Conservation (phyloP, 495 filamentous ascomycete genomes). For the Talaromyces ruber region DNA sequence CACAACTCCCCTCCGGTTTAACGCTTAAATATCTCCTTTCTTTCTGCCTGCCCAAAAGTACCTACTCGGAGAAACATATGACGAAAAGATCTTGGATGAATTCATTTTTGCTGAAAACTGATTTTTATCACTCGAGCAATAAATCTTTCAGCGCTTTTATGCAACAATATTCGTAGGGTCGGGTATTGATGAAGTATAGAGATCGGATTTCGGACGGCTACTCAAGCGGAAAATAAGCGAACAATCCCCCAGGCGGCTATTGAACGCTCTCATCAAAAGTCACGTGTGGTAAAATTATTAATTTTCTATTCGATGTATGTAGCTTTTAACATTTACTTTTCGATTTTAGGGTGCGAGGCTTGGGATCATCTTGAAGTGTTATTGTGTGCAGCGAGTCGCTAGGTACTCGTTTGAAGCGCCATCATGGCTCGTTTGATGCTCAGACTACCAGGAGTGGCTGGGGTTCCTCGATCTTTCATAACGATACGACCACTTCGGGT, state of each 20-base stretch:
- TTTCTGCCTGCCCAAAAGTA: background rate
- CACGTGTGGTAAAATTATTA: background rate
- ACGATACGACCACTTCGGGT: background rate
- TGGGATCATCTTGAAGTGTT: background rate
- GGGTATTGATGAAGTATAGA: background rate
- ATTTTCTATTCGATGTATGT: background rate
- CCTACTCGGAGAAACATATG: too few relatives aligned
- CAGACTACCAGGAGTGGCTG: background rate
- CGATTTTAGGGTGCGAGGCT: background rate
- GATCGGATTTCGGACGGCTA: background rate
- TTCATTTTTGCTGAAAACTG: background rate
- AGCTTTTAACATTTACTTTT: background rate
- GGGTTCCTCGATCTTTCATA: background rate
- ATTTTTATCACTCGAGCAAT: background rate
- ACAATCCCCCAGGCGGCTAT: background rate
- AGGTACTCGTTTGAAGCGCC: background rate
- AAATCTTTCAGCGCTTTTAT: background rate
- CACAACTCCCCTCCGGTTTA: background rate
- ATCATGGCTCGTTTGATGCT: background rate
- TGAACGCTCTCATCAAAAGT: background rate
- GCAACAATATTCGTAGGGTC: background rate
- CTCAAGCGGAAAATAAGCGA: background rate
- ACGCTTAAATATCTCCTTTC: background rate
- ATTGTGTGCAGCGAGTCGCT: background rate
- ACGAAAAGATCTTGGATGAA: background rate